Conservation (phyloP, 2,329 filamentous ascomycete genomes). For the Cucurbitaria berberidis region DNA sequence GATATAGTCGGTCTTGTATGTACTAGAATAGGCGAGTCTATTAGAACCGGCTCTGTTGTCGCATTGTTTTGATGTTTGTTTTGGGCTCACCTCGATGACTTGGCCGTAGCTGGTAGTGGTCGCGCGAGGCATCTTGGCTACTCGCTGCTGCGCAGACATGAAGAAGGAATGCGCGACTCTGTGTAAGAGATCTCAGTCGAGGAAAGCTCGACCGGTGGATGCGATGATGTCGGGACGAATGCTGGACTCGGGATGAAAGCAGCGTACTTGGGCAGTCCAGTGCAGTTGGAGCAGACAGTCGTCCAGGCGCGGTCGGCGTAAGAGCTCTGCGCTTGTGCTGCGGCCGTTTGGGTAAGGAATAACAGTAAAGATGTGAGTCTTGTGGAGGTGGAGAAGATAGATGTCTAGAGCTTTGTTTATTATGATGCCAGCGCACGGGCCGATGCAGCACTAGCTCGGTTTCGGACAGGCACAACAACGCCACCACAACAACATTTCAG, state of each 20-base stretch:
- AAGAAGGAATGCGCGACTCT: conserved; percentile 21
- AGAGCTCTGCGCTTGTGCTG: conserved; percentile 25
- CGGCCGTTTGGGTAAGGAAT: conserved; percentile 36
- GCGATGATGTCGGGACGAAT: conserved; percentile 13
- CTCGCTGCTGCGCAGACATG: conserved; percentile 38
- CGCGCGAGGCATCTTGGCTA: conserved; percentile 39
- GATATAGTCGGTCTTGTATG: conserved; percentile 82
- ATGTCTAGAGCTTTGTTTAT: conserved; percentile 35
- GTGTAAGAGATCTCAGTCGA: conserved; percentile 7
- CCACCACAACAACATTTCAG: conserved; percentile 31
- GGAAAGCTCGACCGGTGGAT: conserved; percentile 17
- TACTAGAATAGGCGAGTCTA: conserved; percentile 20
- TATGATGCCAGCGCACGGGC: conserved; percentile 18
- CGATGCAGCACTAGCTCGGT: conserved; percentile 19
- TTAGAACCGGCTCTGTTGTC: conserved; percentile 15
- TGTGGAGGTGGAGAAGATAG: conserved; percentile 35
- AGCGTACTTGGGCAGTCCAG: conserved; percentile 20
- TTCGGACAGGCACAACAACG: conserved; percentile 31
- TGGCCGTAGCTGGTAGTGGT: conserved; percentile 71
- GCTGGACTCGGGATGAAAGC: conserved; percentile 26
- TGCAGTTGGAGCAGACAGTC: conserved; percentile 14
- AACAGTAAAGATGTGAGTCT: conserved; percentile 46
- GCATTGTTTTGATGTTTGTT: conserved; percentile 35
- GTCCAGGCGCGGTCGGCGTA: conserved; percentile 25
- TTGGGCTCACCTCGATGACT: conserved; percentile 88